Percentiles rank a stretch among this genome's conserved stretches.
Conservation (phyloP, 2,329 filamentous ascomycete species). For the Colletotrichum tanaceti region DNA sequence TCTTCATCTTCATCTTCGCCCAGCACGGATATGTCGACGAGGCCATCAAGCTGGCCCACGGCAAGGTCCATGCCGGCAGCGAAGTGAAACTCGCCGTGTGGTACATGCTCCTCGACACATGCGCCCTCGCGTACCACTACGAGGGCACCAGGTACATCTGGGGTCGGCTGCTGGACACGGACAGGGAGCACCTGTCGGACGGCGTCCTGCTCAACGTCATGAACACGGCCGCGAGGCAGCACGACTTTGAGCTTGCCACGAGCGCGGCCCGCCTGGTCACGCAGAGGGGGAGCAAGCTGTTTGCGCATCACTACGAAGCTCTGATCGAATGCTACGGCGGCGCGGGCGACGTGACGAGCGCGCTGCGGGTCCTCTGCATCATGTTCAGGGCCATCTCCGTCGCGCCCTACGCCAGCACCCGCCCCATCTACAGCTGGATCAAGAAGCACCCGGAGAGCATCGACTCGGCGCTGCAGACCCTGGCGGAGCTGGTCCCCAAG, state of each 20-base stretch:
- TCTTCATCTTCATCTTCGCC: constrained; percentile 79
- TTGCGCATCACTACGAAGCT: constrained; percentile 80
- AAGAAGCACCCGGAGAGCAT: constrained; percentile 58
- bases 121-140: constrained; percentile 72
- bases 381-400: constrained; percentile 75
- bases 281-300: constrained; percentile 67
- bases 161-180: constrained; percentile 58
- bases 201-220: constrained; percentile 76
- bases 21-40: constrained; percentile 81
- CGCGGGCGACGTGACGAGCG: constrained; percentile 69
- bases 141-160: constrained; percentile 77
- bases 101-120: constrained; percentile 80
- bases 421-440: constrained; percentile 70
- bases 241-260: constrained; percentile 75
- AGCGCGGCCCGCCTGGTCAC: constrained; percentile 76
- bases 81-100: constrained; percentile 66
- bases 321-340: constrained; percentile 77
- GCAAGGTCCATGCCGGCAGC: constrained; percentile 57
- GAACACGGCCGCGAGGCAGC: constrained; percentile 75
- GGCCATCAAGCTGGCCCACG: constrained; percentile 74
- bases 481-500: constrained; percentile 63
- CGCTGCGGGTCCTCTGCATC: constrained; percentile 77
- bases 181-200: constrained; percentile 72
- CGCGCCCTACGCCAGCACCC: constrained; percentile 69
- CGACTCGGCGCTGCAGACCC: constrained; percentile 63